Percentiles rank a stretch among this genome's conserved stretches.
Conservation (phyloP, 345 rosid species). For the Hevea brasiliensis region DNA sequence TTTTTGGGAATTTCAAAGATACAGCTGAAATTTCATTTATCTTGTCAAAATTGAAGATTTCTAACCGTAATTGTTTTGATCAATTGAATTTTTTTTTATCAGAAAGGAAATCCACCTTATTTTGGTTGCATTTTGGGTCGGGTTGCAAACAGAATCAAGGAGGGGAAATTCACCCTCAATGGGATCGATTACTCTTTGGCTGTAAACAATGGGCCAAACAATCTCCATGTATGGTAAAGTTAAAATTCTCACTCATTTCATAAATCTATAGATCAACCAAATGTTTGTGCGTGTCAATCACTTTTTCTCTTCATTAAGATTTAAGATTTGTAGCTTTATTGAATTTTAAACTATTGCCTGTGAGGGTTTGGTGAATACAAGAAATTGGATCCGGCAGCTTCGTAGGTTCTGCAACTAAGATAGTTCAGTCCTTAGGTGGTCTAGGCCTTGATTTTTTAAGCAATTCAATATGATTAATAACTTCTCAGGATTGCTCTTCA, state of each 20-base stretch:
- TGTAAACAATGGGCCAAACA: slow-evolving; percentile 70
- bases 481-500: slow-evolving; percentile 14
- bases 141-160: slow-evolving; percentile 79
- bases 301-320: too few relatives aligned
- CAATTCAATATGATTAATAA: not conserved
- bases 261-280: not conserved
- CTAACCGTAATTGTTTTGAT: not conserved
- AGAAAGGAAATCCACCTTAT: slow-evolving; percentile 71
- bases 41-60: not conserved
- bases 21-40: not conserved
- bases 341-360: too few relatives aligned
- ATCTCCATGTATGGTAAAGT: slow-evolving; percentile 60
- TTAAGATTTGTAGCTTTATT: too few relatives aligned
- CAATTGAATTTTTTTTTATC: slow-evolving; percentile 18
- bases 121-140: slow-evolving; percentile 93
- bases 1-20: not conserved
- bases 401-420: too few relatives aligned
- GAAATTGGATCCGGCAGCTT: too few relatives aligned
- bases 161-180: slow-evolving; percentile 72
- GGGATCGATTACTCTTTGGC: slow-evolving; percentile 65
- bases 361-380: too few relatives aligned
- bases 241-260: not conserved
- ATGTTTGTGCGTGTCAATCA: too few relatives aligned
- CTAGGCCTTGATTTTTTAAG: too few relatives aligned
- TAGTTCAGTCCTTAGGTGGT: too few relatives aligned